Percentiles rank a stretch among this genome's conserved stretches.
Conservation (phyloP, 495 filamentous ascomycete species). For the Talaromyces trachyspermus region DNA sequence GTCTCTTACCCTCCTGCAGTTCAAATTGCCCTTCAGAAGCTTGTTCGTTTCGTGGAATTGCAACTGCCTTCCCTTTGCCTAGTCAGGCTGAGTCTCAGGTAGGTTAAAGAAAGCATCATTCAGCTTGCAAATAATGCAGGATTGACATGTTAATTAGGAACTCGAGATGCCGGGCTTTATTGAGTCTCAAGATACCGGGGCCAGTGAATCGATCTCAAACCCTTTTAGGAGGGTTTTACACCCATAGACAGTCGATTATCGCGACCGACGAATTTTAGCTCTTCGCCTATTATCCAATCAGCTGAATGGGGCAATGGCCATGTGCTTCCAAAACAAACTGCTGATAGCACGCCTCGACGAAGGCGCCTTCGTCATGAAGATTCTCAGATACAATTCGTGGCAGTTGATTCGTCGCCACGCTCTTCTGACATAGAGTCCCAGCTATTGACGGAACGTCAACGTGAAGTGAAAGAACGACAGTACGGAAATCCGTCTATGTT, state of each 20-base stretch:
- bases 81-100: slow-evolving; percentile 8
- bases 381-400: slow-evolving; percentile 68
- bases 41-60: slow-evolving; percentile 42
- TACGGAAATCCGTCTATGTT: slow-evolving; percentile 54
- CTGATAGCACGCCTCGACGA: slow-evolving; percentile 19
- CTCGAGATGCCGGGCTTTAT: slow-evolving; percentile 25
- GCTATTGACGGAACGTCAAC: slow-evolving; percentile 65
- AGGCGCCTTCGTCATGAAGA: slow-evolving; percentile 59
- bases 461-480: slow-evolving; percentile 57
- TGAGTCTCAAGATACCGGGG: slow-evolving; percentile 41
- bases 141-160: neutral
- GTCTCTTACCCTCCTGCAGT: slow-evolving; percentile 41
- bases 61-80: slow-evolving; percentile 25
- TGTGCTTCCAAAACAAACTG: neutral
- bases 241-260: slow-evolving; percentile 2
- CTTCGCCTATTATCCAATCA: slow-evolving; percentile 8
- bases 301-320: neutral
- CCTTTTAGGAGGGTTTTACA: slow-evolving; percentile 3
- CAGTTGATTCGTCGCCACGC: slow-evolving; percentile 51
- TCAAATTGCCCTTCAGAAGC: slow-evolving; percentile 45
- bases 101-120: neutral
- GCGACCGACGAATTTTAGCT: slow-evolving; percentile 11
- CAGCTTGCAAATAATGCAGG: neutral
- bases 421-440: slow-evolving; percentile 48
- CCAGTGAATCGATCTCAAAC: slow-evolving; percentile 4